Percentiles rank a stretch among this genome's conserved stretches.
Conservation (phyloP, 2,329 filamentous ascomycete genomes). For the Calonectria naviculata region DNA sequence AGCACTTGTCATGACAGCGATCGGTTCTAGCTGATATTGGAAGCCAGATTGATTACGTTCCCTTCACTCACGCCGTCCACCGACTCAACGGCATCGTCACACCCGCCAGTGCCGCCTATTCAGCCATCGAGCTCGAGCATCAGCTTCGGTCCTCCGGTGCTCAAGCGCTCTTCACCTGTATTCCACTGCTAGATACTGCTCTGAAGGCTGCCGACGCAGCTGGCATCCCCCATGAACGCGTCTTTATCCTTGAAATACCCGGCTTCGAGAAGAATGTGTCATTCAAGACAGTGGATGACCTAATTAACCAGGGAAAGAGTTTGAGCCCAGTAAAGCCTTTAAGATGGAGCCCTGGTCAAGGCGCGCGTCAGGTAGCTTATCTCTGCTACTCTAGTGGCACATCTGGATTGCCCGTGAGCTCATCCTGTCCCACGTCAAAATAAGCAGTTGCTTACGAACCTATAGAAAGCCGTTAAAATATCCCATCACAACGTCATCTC, state of each 20-base stretch:
- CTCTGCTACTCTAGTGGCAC: conserved; percentile 86
- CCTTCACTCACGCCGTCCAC: conserved; percentile 81
- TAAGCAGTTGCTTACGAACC: not conserved
- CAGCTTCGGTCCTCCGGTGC: conserved; percentile 77
- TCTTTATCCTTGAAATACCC: conserved; percentile 79
- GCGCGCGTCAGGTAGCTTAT: conserved; percentile 76
- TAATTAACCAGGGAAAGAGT: conserved; percentile 69
- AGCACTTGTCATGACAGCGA: conserved; percentile 11
- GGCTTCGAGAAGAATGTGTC: conserved; percentile 49
- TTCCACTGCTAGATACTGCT: conserved; percentile 71
- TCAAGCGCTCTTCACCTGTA: conserved; percentile 78
- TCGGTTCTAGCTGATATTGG: not conserved
- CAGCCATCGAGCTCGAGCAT: conserved; percentile 74
- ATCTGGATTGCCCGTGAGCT: conserved; percentile 76
- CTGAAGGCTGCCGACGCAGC: conserved; percentile 71
- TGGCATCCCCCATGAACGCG: conserved; percentile 69
- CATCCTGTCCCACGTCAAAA: not conserved
- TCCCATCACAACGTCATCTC: conserved; percentile 84
- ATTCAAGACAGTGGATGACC: conserved; percentile 73
- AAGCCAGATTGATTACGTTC: conserved; percentile 76
- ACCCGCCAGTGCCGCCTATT: conserved; percentile 81
- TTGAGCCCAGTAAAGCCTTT: conserved; percentile 63
- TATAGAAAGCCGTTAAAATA: conserved; percentile 85
- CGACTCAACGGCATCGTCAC: conserved; percentile 77
- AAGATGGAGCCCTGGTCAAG: conserved; percentile 72